A percentile compares a stretch with the other conserved stretches of the same genome.
phyloP scores from a whole-genome alignment of 2,329 filamentous ascomycete species.

The Cercospora sp. region DNA sequence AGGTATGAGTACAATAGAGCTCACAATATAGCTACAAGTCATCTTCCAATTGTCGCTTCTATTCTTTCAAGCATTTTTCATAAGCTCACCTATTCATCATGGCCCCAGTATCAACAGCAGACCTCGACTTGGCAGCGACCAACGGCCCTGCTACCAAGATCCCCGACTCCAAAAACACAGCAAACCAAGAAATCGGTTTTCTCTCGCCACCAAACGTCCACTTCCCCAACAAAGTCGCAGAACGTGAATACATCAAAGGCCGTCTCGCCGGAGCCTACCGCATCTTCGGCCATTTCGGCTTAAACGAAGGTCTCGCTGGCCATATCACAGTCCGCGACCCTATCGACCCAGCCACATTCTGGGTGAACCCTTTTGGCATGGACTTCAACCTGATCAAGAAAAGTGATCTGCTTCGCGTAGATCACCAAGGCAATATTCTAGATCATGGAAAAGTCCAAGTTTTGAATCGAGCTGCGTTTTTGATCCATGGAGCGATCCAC shows the following conservation, averaged over 20 bases:
- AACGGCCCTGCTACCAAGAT: constrained; percentile 12
- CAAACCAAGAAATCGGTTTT: constrained; percentile 20
- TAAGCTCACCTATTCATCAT: not conserved
- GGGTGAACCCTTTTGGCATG: constrained; percentile 41
- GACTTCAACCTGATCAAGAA: constrained; percentile 42
- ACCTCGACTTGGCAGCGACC: constrained; percentile 3
- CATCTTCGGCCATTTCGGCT: constrained; percentile 40
- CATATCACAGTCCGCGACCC: constrained; percentile 45
- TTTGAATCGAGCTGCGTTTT: constrained; percentile 43
- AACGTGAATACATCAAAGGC: constrained; percentile 40
- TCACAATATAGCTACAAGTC: not conserved
- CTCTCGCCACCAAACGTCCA: constrained; percentile 9
- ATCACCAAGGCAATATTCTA: constrained; percentile 42
- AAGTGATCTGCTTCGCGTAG: constrained; percentile 43
- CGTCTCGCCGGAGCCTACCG: constrained; percentile 43
- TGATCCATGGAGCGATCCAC: constrained; percentile 42
- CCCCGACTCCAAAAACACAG: constrained; percentile 16
- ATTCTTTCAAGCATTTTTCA: not conserved
- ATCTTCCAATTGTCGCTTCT: not conserved
- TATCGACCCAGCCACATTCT: constrained; percentile 38
- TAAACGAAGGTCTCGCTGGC: constrained; percentile 37
- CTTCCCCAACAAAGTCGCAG: constrained; percentile 28
- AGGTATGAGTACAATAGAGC: not conserved
- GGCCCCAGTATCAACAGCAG: constrained; percentile 18
- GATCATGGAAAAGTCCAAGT: constrained; percentile 36